Conservation (phyloP, 371 early-diverging fungal species). For the Circinella umbellata region DNA sequence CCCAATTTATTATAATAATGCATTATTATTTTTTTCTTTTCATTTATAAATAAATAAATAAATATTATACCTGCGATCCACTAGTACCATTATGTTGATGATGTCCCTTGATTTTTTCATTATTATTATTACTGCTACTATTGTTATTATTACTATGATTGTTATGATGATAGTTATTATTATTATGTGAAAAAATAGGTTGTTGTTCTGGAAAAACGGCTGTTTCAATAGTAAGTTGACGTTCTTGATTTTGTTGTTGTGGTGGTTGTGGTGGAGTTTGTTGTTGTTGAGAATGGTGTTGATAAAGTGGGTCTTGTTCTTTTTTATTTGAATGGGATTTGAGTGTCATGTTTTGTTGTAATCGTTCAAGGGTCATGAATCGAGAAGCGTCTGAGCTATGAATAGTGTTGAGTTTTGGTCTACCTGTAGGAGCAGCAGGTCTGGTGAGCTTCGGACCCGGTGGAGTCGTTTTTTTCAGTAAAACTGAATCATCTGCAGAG, state of each 20-base stretch:
- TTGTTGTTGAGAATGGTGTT: slow-evolving; percentile 6
- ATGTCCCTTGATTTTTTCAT: slow-evolving; percentile 8
- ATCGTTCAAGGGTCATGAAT: slow-evolving; percentile 38
- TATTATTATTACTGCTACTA: neutral
- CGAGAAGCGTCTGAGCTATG: slow-evolving; percentile 42
- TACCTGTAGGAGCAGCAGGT: slow-evolving; percentile 9
- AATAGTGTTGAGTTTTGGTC: slow-evolving; percentile 39
- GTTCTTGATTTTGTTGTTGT: slow-evolving; percentile 14
- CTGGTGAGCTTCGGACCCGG: neutral
- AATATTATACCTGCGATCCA: slow-evolving; percentile 8
- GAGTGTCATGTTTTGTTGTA: slow-evolving; percentile 18
- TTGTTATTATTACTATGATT: no score
- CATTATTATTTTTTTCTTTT: neutral
- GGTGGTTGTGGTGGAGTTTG: slow-evolving; percentile 8
- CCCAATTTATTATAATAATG: neutral
- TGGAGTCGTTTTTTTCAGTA: neutral
- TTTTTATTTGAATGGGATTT: slow-evolving; percentile 10
- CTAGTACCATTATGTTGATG: slow-evolving; percentile 1
- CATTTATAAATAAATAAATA: neutral
- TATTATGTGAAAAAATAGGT: slow-evolving; percentile 17
- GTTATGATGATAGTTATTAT: neutral
- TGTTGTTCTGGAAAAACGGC: slow-evolving; percentile 28
- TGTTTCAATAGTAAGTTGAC: slow-evolving; percentile 33
- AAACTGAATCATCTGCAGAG: neutral
- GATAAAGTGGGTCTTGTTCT: neutral